Evolutionary conservation across 2,329 filamentous ascomycete species (phyloP), one percentile per base, ranked within the genome.

Genomic region (Colletotrichum musae): DNA sequence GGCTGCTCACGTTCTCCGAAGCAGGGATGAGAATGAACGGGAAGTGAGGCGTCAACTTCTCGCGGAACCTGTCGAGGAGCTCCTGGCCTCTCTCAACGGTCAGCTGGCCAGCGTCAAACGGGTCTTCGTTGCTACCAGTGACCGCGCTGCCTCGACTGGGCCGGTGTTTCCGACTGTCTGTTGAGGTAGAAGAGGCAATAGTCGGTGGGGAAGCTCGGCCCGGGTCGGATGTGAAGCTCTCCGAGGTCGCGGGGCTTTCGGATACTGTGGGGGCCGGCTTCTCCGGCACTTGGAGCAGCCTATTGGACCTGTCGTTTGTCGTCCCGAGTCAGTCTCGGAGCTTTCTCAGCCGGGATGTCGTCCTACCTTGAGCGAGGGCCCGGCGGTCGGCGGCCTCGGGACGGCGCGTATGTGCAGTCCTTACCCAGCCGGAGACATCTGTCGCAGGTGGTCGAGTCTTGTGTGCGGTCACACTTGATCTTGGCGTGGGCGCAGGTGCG

Each of bases 401-500:
- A 73, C 36, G 72, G 73, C 5, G 77, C 75, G 66, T 80, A 80
- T 13, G 78, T 71, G 58, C 78, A 80, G 1, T 72, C 67, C 63
- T 79, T 80, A n/a, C 72, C 73, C 3, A 80, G 71, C 24, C 78
- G 75, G 58, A 79, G 68, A 66, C 78, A 80, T 21, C 78, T 69
- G 39, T 80, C 77, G 67, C 78, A 80, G 50, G 74, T 69, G 26
- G 72, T 75, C 10, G 77, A 77, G n/a, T 78, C 74, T 21, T 80
- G 77, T 0, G 78, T 75, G 48, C 77, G 78, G 52, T 77, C 74
- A 64, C 78, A 80, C 16, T 77, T 72, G n/a, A 80, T 80, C 52
- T 80, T 80, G 60, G 78, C 78, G 26, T 77, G 75, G 61, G 78
- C 78, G 66, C 78, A 80, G 24, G 77, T 77, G 67, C 79, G 77